Conservation (phyloP, 73 alveolate genomes). For the Uronychia binucleata region DNA sequence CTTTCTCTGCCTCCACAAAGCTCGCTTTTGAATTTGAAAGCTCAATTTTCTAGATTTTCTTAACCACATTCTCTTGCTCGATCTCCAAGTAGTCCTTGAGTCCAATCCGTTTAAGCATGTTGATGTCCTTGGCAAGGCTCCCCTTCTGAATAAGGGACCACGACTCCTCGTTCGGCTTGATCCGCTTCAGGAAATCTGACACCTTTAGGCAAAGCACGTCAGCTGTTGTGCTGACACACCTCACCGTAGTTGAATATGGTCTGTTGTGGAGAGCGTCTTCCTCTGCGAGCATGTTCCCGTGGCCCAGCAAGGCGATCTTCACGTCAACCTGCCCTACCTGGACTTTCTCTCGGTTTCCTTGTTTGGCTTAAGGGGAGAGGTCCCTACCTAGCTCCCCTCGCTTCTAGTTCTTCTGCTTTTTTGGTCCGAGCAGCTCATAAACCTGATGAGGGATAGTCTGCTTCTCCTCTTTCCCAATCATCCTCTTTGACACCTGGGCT, state of each 20-base stretch:
- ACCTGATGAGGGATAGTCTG: neutral
- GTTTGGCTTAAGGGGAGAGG: neutral
- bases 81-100: neutral
- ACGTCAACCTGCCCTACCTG: neutral
- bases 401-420: too few relatives aligned
- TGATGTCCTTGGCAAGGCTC: neutral
- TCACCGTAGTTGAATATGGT: constrained; percentile 22
- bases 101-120: neutral
- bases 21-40: neutral
- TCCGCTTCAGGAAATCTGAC: constrained; percentile 15
- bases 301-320: constrained; percentile 12
- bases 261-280: constrained; percentile 26
- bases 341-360: neutral
- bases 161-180: constrained; percentile 51
- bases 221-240: constrained; percentile 26
- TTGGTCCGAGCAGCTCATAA: neutral
- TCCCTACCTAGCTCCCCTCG: neutral
- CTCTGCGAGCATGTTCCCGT: constrained; percentile 53
- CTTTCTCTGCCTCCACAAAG: neutral
- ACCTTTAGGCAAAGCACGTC: neutral
- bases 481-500: neutral
- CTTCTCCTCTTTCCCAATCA: neutral
- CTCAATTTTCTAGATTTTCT: neutral
- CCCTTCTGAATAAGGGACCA: constrained; percentile 13
- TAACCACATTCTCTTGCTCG: neutral